A percentile compares a stretch with the other conserved stretches of the same genome.
These are phyloP conservation scores for Limonomyces culmigenus DNA, from an alignment of 1,284 basidiomycete species.

Conservation along the genomic window DNA sequence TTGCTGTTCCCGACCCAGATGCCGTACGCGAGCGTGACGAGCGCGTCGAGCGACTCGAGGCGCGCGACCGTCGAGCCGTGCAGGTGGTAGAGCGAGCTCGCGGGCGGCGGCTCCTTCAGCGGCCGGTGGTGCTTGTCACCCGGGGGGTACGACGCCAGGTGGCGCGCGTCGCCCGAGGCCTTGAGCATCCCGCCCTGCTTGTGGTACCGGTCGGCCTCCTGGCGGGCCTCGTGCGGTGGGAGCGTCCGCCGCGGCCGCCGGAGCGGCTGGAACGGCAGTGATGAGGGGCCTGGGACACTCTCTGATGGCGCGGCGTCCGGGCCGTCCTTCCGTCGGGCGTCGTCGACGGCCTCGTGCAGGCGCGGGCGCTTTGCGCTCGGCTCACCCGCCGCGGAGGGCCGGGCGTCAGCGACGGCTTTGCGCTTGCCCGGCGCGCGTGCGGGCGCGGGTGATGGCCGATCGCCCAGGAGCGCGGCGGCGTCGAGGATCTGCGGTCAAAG, in stretches of 20 bases:
- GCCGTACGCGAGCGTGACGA: slow-evolving; percentile 57
- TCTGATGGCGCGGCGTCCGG: slow-evolving; percentile 8
- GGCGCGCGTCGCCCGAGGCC: slow-evolving; percentile 57
- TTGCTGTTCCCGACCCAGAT: slow-evolving; percentile 52
- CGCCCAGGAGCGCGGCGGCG: slow-evolving; percentile 32
- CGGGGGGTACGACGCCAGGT: slow-evolving; percentile 51
- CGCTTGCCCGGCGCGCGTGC: slow-evolving; percentile 32
- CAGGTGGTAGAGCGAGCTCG: slow-evolving; percentile 50
- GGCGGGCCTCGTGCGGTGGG: slow-evolving; percentile 17
- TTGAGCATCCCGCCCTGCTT: slow-evolving; percentile 47
- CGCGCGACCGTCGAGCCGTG: slow-evolving; percentile 52
- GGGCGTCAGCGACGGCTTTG: slow-evolving; percentile 8
- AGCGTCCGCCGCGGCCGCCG: slow-evolving; percentile 45
- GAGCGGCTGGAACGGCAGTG: slow-evolving; percentile 31
- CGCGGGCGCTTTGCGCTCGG: slow-evolving; percentile 19
- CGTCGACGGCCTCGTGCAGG: slow-evolving; percentile 6
- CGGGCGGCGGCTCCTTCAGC: slow-evolving; percentile 39
- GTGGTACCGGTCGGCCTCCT: slow-evolving; percentile 41
- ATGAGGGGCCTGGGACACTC: slow-evolving; percentile 16
- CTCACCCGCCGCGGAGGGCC: slow-evolving; percentile 12
- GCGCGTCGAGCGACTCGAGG: slow-evolving; percentile 56
- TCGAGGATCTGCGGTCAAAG: slow-evolving; percentile 34
- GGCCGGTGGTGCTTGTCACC: slow-evolving; percentile 45
- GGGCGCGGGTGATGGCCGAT: slow-evolving; percentile 47
- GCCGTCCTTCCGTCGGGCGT: slow-evolving; percentile 2